Conservation (phyloP, 1,284 basidiomycete genomes). For the Fomitiporia mediterranea region DNA sequence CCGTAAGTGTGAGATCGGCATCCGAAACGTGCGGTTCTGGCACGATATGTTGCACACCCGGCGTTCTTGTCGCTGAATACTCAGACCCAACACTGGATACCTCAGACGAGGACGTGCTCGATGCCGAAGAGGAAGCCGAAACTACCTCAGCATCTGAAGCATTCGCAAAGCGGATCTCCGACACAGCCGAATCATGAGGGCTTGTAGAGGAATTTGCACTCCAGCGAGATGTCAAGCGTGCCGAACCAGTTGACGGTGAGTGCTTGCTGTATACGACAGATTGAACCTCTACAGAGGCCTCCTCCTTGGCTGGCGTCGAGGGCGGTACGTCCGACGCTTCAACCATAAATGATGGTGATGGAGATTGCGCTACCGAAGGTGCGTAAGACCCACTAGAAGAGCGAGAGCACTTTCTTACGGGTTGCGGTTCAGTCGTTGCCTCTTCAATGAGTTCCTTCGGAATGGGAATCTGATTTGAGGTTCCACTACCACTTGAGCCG, state of each 20-base stretch:
- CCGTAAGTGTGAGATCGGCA: conserved; percentile 15
- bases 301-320: conserved; percentile 15
- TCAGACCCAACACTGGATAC: conserved; percentile 12
- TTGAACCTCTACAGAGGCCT: conserved; percentile 8
- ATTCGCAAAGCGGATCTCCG: conserved; percentile 18
- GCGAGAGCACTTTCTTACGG: conserved; percentile 6
- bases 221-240: conserved; percentile 14
- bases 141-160: conserved; percentile 14
- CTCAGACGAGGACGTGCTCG: conserved; percentile 14
- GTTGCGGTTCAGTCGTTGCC: background rate
- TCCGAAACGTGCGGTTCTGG: conserved; percentile 17
- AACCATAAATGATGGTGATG: conserved; percentile 16
- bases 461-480: conserved; percentile 14
- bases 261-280: conserved; percentile 8
- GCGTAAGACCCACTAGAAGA: conserved; percentile 17
- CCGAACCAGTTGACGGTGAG: background rate
- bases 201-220: conserved; percentile 12
- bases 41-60: conserved; percentile 5
- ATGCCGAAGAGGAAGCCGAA: conserved; percentile 15
- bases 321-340: conserved; percentile 14
- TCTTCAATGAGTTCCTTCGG: conserved; percentile 13
- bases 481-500: conserved; percentile 15
- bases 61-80: conserved; percentile 15
- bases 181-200: conserved; percentile 15
- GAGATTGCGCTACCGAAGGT: conserved; percentile 15